Evolutionary conservation across 129 eudicot genomes (phyloP).

Genomic region (Oenanthe sinensis): DNA sequence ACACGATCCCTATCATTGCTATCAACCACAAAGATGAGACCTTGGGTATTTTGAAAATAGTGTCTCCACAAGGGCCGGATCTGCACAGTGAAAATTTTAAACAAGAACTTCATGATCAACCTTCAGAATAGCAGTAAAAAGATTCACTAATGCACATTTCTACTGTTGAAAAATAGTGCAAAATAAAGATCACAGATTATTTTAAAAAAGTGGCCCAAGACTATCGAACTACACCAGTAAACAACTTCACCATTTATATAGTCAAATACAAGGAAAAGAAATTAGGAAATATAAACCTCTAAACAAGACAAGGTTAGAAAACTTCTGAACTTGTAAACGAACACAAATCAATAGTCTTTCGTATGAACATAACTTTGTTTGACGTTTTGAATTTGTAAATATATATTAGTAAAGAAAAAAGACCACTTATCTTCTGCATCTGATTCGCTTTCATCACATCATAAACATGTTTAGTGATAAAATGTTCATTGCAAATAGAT

Average conservation of each 20-base stretch:
- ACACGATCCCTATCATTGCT: constrained; percentile 37
- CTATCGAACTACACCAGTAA: neutral
- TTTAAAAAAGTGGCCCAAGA: neutral
- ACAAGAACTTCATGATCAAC: neutral
- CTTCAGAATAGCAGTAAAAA: neutral
- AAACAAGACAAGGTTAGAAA: neutral
- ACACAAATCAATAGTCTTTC: neutral
- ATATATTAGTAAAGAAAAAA: neutral
- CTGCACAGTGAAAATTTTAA: neutral
- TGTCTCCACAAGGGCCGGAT: constrained; percentile 39
- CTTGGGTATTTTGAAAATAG: constrained; percentile 32
- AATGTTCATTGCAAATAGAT: neutral
- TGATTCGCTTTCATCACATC: neutral
- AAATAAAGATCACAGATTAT: neutral
- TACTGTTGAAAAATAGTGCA: neutral
- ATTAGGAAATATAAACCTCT: neutral
- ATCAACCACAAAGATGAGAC: constrained; percentile 34
- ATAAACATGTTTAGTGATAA: neutral
- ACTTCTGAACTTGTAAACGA: neutral
- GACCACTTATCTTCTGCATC: neutral
- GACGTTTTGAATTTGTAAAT: neutral
- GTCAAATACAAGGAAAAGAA: neutral
- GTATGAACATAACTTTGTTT: neutral
- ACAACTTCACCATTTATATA: neutral
- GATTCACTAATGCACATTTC: neutral